Conservation (phyloP, 2,329 filamentous ascomycete genomes). For the Cryphonectria naterciae region DNA sequence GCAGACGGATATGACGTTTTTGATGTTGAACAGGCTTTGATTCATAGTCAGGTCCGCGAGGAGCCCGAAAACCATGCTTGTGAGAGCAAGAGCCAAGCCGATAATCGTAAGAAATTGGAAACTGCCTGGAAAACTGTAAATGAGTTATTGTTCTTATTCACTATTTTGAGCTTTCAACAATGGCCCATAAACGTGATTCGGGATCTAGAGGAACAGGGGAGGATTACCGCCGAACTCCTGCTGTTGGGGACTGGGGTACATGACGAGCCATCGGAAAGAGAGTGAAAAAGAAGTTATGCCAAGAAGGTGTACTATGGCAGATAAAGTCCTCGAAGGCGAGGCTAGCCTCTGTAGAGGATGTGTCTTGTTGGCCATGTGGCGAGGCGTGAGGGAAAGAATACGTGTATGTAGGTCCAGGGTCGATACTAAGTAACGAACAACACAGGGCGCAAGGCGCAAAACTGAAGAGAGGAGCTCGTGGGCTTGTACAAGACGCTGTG, state of each 20-base stretch:
- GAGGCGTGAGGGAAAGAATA: not conserved
- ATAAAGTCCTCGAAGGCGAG: conserved; percentile 67
- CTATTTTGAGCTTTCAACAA: not conserved
- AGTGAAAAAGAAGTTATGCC: conserved; percentile 58
- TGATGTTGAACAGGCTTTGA: conserved; percentile 62
- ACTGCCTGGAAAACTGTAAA: not conserved
- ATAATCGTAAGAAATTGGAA: conserved; percentile 77
- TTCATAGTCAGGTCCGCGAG: conserved; percentile 67
- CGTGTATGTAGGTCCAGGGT: not conserved
- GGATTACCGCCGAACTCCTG: conserved; percentile 65
- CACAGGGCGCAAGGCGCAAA: not conserved
- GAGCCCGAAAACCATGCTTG: conserved; percentile 65
- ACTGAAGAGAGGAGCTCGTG: not conserved
- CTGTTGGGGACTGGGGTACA: conserved; percentile 57
- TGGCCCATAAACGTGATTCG: not conserved
- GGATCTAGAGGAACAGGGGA: not conserved
- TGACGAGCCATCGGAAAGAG: conserved; percentile 56
- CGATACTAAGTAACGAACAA: not conserved
- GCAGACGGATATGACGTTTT: conserved; percentile 69
- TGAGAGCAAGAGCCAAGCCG: conserved; percentile 63
- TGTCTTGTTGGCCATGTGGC: conserved; percentile 41
- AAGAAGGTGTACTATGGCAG: conserved; percentile 62
- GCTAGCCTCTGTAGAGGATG: conserved; percentile 69
- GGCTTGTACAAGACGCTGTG: not conserved
- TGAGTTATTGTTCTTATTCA: not conserved